A percentile compares a stretch with the other conserved stretches of the same genome.
These are phyloP conservation scores for Chaetomium sp. DNA, from an alignment of 2,329 filamentous ascomycete species.

Conservation along the genomic window DNA sequence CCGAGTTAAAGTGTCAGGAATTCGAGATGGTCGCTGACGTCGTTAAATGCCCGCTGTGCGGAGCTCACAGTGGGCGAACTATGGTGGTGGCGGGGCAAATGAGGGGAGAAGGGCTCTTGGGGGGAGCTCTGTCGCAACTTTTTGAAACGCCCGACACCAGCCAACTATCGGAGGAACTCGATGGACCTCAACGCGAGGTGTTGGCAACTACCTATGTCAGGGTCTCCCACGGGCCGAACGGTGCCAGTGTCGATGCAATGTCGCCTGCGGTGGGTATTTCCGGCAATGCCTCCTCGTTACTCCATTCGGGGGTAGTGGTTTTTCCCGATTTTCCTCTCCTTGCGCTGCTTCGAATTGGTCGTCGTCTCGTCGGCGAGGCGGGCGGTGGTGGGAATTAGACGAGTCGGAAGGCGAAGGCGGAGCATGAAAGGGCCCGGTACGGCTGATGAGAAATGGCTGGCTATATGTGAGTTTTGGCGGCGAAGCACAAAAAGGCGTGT, in stretches of 20 bases:
- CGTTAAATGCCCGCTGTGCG: constrained; percentile 11
- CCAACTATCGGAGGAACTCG: background rate
- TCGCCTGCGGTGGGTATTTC: background rate
- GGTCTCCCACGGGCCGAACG: background rate
- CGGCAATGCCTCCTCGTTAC: background rate
- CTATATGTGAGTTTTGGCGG: constrained; percentile 1
- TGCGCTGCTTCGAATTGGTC: background rate
- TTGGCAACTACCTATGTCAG: background rate
- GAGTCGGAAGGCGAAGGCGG: background rate
- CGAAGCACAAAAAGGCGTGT: constrained; percentile 3
- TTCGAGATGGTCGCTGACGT: constrained; percentile 16
- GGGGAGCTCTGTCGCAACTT: background rate
- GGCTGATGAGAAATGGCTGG: background rate
- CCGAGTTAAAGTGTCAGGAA: background rate
- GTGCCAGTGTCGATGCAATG: constrained; percentile 10
- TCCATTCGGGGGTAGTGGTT: background rate
- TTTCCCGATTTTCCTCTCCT: background rate
- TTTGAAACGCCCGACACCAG: constrained; percentile 12
- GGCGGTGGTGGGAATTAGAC: constrained; percentile 10
- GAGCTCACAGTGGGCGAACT: constrained; percentile 10
- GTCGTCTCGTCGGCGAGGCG: constrained; percentile 2
- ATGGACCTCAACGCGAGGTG: background rate
- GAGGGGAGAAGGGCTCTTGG: background rate
- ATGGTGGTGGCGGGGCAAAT: constrained; percentile 15
- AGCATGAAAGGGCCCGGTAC: constrained; percentile 5